Conservation (phyloP, 2,329 filamentous ascomycete genomes). For the Sporothrix sp. region DNA sequence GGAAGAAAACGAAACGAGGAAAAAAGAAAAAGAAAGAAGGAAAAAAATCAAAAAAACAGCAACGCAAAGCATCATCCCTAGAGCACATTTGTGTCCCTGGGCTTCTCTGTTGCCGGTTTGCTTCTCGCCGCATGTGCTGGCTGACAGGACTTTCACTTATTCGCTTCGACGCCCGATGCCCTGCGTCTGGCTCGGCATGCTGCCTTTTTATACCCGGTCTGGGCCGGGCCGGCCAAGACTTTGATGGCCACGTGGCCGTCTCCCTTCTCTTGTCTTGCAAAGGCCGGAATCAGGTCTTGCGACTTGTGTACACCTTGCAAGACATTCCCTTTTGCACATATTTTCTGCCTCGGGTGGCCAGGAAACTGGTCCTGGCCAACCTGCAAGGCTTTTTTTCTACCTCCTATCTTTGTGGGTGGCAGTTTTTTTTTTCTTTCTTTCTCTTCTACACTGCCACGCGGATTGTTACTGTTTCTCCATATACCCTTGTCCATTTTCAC, state of each 20-base stretch:
- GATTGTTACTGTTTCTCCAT: not conserved
- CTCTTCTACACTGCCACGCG: not conserved
- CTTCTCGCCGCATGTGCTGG: not conserved
- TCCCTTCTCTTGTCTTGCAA: no score
- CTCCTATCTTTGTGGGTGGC: not conserved
- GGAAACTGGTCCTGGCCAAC: not conserved
- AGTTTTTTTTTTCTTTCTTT: not conserved
- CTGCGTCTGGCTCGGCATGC: no score
- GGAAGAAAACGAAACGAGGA: not conserved
- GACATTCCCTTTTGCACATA: not conserved
- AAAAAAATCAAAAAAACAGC: slow-evolving; percentile 2
- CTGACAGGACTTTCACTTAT: no score
- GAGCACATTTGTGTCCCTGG: not conserved
- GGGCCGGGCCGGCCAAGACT: no score
- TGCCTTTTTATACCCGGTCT: no score
- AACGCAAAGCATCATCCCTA: not conserved
- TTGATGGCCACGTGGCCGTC: no score
- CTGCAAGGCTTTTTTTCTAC: not conserved
- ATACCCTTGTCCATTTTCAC: slow-evolving; percentile 6
- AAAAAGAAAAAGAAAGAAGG: not conserved
- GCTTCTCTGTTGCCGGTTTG: no score
- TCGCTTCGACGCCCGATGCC: no score
- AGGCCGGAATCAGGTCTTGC: slow-evolving; percentile 3
- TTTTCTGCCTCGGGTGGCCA: not conserved
- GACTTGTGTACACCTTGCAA: slow-evolving; percentile 5